Conservation (phyloP, 768 basidiomycete genomes). For the Suillus occidentalis region DNA sequence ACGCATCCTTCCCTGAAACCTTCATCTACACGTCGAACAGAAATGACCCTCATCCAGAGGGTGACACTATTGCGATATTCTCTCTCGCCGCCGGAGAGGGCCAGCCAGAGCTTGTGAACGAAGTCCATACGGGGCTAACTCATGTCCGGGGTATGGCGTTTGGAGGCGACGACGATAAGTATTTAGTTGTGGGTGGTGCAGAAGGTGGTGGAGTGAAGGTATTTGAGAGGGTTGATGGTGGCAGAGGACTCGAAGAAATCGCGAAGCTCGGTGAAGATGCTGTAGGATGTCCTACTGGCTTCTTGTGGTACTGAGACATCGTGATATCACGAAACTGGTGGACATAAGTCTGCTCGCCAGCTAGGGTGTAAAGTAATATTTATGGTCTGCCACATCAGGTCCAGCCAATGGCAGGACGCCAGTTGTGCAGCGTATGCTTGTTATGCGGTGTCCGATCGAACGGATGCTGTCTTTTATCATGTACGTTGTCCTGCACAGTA, state of each 20-base stretch:
- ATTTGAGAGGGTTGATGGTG: slow-evolving; percentile 64
- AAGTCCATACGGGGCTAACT: slow-evolving; percentile 66
- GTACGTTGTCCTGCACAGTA: background rate
- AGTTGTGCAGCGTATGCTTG: too few relatives aligned
- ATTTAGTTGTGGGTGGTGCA: slow-evolving; percentile 64
- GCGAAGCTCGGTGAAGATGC: slow-evolving; percentile 38
- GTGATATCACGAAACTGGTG: background rate
- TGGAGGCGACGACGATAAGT: slow-evolving; percentile 59
- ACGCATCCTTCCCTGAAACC: slow-evolving; percentile 47
- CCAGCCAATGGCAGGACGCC: too few relatives aligned
- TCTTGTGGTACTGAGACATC: slow-evolving; percentile 37
- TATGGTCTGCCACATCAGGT: too few relatives aligned
- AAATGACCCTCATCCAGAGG: slow-evolving; percentile 65
- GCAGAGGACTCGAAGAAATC: slow-evolving; percentile 53
- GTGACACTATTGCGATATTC: slow-evolving; percentile 75
- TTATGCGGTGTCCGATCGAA: too few relatives aligned
- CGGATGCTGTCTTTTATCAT: background rate
- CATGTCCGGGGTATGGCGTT: slow-evolving; percentile 72
- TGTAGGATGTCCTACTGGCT: slow-evolving; percentile 37
- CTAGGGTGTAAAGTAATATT: too few relatives aligned
- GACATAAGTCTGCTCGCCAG: background rate
- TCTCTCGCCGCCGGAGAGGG: slow-evolving; percentile 45
- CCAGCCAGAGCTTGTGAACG: slow-evolving; percentile 50
- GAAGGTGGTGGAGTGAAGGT: slow-evolving; percentile 68
- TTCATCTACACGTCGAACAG: slow-evolving; percentile 77